Evolutionary conservation across 305 asterid species (phyloP).

Genomic region (Fraxinus greggii): DNA sequence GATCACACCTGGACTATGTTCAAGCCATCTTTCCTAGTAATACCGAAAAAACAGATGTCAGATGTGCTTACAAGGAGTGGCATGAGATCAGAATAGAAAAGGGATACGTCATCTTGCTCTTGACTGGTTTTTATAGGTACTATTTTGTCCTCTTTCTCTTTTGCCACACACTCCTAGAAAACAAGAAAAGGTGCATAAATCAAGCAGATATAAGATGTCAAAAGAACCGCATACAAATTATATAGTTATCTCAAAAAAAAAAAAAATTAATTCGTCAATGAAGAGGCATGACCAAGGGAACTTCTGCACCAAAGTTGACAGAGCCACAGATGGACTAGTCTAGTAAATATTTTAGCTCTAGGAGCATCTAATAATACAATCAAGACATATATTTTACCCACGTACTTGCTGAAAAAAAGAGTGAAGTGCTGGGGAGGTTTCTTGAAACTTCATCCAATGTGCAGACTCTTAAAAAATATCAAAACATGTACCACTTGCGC

Average conservation of each 20-base stretch:
- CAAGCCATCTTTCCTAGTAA: neutral
- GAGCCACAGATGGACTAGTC: neutral
- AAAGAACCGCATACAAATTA: neutral
- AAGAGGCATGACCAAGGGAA: neutral
- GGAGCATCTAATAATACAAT: neutral
- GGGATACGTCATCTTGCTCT: constrained; percentile 61
- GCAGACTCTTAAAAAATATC: too few species aligned
- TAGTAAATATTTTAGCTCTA: neutral
- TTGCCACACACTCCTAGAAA: constrained; percentile 59
- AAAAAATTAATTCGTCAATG: neutral
- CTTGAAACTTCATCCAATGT: too few species aligned
- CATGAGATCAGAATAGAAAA: constrained; percentile 89
- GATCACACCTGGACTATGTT: neutral
- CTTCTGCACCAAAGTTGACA: neutral
- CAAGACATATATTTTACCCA: neutral
- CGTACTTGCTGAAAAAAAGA: too few species aligned
- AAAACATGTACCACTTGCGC: too few species aligned
- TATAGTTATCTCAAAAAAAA: neutral
- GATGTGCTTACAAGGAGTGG: constrained; percentile 76
- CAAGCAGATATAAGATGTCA: neutral
- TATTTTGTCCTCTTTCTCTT: constrained; percentile 67
- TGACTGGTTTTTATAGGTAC: constrained; percentile 22
- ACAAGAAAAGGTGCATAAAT: neutral
- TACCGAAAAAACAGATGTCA: neutral
- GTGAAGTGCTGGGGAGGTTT: too few species aligned